Base-by-base conservation (phyloP, 2,329 filamentous ascomycete species). In the Cladophialophora immunda region DNA sequence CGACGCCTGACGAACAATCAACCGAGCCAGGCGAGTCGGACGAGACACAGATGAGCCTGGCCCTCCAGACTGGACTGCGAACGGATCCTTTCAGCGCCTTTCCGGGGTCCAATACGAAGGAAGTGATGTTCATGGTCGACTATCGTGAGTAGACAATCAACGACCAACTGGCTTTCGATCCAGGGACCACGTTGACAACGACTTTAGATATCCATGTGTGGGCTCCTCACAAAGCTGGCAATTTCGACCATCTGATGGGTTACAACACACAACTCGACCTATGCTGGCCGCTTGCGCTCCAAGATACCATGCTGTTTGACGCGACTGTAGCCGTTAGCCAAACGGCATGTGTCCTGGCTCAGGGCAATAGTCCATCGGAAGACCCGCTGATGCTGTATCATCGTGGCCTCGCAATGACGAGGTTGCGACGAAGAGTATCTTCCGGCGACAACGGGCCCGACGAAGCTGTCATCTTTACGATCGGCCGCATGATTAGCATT, bases 281-380 rank as follows among this genome's bases (percentile, higher is more conserved):
- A n/a, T 68, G 66, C 63, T 68, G 66, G 66, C 66, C 66, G n/a
- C 29, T 68, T 27, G 66, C 66, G 11, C 25, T 68, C 8, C 66
- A 66, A 57, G 63, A 68, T 58, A 58, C 62, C 25, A 68, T 68
- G 66, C 58, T 68, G 29, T 68, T 68, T 41, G 66, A 68, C 15
- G 66, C 66, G 5, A 68, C 66, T 13, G 27, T 68, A 2, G 63
- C 66, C 11, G 66, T 68, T 19, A 68, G 66, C 50, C 63, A 63
- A 13, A 54, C 55, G 56, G 66, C 66, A 30, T 68, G 45, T 29
- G 41, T 58, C 3, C 45, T 68, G 5, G 41, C 64, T 11, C 53
- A 62, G 29, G 58, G 59, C n/a, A 53, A 63, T 3, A 27, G 30
- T n/a, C 57, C 66, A 2, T 53, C 58, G 5, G 62, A 68, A 11